A percentile compares a stretch with the other conserved stretches of the same genome.
These are phyloP conservation scores for Favolaschia claudopus DNA, from an alignment of 768 basidiomycete species.

Conservation along the genomic window DNA sequence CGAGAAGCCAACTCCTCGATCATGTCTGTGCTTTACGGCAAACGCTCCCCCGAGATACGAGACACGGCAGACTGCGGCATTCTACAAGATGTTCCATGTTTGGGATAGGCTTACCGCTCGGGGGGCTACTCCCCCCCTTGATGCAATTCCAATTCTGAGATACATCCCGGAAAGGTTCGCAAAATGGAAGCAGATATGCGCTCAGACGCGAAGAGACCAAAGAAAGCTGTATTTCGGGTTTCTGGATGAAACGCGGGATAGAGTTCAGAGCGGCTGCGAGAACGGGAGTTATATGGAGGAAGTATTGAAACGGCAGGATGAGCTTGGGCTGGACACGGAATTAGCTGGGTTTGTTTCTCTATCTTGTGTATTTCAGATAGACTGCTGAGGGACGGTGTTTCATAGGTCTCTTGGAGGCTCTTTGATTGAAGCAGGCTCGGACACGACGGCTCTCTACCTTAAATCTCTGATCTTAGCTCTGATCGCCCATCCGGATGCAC, in stretches of 20 bases:
- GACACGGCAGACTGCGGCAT: slow-evolving; percentile 32
- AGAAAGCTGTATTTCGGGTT: slow-evolving; percentile 38
- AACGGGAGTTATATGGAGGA: slow-evolving; percentile 43
- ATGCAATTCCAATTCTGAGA: slow-evolving; percentile 41
- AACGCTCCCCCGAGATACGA: slow-evolving; percentile 37
- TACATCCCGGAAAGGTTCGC: slow-evolving; percentile 44
- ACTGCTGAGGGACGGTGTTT: not conserved
- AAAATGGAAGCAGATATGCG: slow-evolving; percentile 39
- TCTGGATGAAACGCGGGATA: slow-evolving; percentile 32
- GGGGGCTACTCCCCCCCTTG: slow-evolving; percentile 46
- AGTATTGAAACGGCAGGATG: slow-evolving; percentile 26
- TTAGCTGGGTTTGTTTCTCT: slow-evolving; percentile 5
- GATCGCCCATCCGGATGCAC: slow-evolving; percentile 34
- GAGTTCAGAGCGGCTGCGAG: slow-evolving; percentile 31
- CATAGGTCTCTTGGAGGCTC: slow-evolving; percentile 39
- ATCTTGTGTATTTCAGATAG: not conserved
- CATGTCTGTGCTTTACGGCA: slow-evolving; percentile 39
- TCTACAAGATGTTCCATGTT: slow-evolving; percentile 35
- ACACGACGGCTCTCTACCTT: slow-evolving; percentile 37
- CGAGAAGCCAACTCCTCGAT: slow-evolving; percentile 41
- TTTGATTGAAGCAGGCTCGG: slow-evolving; percentile 39
- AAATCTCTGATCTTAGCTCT: slow-evolving; percentile 35
- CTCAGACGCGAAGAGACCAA: slow-evolving; percentile 33
- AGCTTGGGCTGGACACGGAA: slow-evolving; percentile 12
- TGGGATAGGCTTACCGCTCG: slow-evolving; percentile 37